A percentile compares a stretch with the other conserved stretches of the same genome.
phyloP scores from a whole-genome alignment of 345 rosid genomes.

The Heritiera fomes region DNA sequence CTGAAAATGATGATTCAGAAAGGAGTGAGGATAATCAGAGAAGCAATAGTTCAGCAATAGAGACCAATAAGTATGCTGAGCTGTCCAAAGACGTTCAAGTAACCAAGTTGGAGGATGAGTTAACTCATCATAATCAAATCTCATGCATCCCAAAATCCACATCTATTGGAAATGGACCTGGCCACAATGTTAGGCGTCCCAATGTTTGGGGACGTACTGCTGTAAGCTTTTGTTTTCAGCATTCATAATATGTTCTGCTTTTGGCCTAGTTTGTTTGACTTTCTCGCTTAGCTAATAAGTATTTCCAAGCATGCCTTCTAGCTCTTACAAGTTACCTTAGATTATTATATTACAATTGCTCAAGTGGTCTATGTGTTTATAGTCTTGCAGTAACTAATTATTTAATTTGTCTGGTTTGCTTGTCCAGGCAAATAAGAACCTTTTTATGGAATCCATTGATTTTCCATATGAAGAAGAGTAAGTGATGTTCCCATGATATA shows the following conservation, averaged over 20 bases:
- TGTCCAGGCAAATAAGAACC: conserved; percentile 78
- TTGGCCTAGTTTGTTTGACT: conserved; percentile 19
- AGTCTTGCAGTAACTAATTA: neutral
- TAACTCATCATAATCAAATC: conserved; percentile 28
- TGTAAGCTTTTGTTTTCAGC: conserved; percentile 51
- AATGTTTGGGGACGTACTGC: conserved; percentile 65
- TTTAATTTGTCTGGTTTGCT: conserved; percentile 14
- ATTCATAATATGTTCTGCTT: conserved; percentile 16
- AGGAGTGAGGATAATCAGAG: conserved; percentile 34
- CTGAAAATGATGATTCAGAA: conserved; percentile 31
- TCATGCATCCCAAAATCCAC: conserved; percentile 42
- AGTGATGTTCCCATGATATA: conserved; percentile 38
- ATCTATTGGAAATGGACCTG: conserved; percentile 42
- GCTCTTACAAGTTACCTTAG: conserved; percentile 2
- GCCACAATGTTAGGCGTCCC: conserved; percentile 33
- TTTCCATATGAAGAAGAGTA: conserved; percentile 62
- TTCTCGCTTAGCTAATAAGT: conserved; percentile 7
- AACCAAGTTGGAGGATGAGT: conserved; percentile 33
- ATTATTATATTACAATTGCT: conserved; percentile 3
- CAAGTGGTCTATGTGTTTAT: neutral
- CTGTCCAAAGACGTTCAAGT: conserved; percentile 27
- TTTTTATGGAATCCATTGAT: conserved; percentile 76
- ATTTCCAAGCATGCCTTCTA: neutral
- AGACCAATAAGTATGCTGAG: conserved; percentile 35
- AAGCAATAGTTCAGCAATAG: conserved; percentile 19